Evolutionary conservation across 116 monocot genomes (phyloP).

Genomic region (Phalaenopsis hybrid): DNA sequence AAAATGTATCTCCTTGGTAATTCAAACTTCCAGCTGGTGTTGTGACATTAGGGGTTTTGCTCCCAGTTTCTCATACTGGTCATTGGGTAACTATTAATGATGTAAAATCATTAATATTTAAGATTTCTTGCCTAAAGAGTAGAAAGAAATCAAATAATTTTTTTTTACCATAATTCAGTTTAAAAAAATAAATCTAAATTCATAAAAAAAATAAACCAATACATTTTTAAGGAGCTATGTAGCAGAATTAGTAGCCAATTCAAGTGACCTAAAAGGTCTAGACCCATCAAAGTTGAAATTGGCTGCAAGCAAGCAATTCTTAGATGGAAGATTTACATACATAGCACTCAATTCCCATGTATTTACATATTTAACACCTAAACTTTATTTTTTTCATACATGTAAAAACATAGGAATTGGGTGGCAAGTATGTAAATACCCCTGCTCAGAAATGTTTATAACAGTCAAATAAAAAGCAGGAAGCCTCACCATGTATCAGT

Average conservation of each 20-base stretch:
- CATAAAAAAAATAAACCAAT: not conserved
- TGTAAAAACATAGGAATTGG: too few species aligned
- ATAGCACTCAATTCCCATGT: too few species aligned
- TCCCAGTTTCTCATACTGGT: not conserved
- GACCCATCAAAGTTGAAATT: not conserved
- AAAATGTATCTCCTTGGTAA: too few species aligned
- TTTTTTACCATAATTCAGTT: not conserved
- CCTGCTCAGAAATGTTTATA: not conserved
- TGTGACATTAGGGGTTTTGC: not conserved
- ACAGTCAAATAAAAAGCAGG: not conserved
- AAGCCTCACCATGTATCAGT: conserved; percentile 37
- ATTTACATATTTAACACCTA: too few species aligned
- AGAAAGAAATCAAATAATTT: not conserved
- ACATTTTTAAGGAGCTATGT: not conserved
- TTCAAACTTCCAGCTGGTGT: too few species aligned
- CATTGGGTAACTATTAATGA: not conserved
- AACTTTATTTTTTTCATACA: too few species aligned
- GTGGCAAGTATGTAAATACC: too few species aligned
- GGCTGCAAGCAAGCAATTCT: not conserved
- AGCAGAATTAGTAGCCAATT: not conserved
- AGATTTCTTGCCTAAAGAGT: not conserved
- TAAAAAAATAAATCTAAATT: not conserved
- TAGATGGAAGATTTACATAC: not conserved
- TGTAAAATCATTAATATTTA: not conserved
- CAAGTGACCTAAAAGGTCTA: not conserved